These are phyloP conservation scores for Malassezia nana DNA, from an alignment of 1,284 basidiomycete genomes.

Conservation along the genomic window DNA sequence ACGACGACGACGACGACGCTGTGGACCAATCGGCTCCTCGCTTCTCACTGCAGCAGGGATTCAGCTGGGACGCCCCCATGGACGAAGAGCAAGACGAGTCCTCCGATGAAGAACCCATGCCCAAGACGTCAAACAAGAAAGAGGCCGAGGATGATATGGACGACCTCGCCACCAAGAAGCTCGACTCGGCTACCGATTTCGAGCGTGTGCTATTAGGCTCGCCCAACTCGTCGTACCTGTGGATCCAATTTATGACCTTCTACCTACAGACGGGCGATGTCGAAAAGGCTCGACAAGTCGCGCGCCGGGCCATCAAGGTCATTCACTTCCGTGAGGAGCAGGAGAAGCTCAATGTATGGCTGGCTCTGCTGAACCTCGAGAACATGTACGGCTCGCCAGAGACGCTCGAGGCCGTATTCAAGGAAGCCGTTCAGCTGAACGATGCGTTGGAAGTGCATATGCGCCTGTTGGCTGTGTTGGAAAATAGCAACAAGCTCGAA, in stretches of 20 bases:
- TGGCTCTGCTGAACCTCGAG: conserved; percentile 88
- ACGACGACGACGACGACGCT: conserved; percentile 12
- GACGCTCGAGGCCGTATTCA: conserved; percentile 69
- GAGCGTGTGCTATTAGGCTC: conserved; percentile 88
- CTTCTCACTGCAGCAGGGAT: conserved; percentile 9
- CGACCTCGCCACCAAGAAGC: conserved; percentile 49
- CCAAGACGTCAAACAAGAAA: conserved; percentile 30
- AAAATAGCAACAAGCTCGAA: conserved; percentile 63
- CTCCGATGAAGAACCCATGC: not conserved
- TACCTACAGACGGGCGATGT: conserved; percentile 88
- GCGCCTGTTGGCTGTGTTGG: conserved; percentile 71
- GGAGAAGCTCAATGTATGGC: conserved; percentile 96
- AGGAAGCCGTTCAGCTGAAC: conserved; percentile 78
- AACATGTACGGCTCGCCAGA: conserved; percentile 72
- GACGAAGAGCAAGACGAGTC: conserved; percentile 53
- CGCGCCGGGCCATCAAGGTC: conserved; percentile 67
- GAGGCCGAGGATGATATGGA: conserved; percentile 32
- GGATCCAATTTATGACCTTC: conserved; percentile 99
- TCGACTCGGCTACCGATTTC: conserved; percentile 85
- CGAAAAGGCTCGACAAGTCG: conserved; percentile 82
- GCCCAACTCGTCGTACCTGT: conserved; percentile 92
- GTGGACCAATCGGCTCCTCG: not conserved
- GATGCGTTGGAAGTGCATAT: conserved; percentile 84
- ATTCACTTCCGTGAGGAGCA: conserved; percentile 94
- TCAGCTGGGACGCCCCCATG: conserved; percentile 11